These are phyloP conservation scores for Bombardia bombarda DNA, from an alignment of 495 filamentous ascomycete species.

Conservation along the genomic window DNA sequence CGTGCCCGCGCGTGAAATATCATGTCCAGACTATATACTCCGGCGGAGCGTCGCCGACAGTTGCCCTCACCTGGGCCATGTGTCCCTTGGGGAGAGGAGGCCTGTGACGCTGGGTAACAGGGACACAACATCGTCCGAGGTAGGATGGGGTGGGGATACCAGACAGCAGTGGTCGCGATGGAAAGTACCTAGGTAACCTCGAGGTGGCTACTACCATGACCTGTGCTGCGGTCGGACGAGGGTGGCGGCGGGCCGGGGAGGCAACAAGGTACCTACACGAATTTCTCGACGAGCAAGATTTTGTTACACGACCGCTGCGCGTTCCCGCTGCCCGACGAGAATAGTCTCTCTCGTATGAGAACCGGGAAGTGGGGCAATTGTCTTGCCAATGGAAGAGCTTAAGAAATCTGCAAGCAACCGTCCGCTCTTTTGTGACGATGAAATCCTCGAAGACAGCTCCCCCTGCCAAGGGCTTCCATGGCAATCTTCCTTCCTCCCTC, in stretches of 20 bases:
- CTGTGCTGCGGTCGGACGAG: slow-evolving; percentile 2
- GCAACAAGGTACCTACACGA: not conserved
- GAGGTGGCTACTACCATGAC: not conserved
- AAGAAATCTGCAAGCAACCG: slow-evolving; percentile 14
- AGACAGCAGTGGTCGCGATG: slow-evolving; percentile 2
- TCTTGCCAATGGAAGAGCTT: slow-evolving; percentile 13
- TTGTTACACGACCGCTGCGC: slow-evolving; percentile 20
- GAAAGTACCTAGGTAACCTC: not conserved
- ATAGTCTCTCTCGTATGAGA: slow-evolving; percentile 27
- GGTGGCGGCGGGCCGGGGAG: not conserved
- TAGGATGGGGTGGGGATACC: slow-evolving; percentile 8
- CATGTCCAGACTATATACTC: slow-evolving; percentile 18
- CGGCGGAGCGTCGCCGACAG: not conserved
- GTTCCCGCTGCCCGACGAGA: slow-evolving; percentile 26
- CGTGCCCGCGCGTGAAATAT: slow-evolving; percentile 15
- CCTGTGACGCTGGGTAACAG: slow-evolving; percentile 10
- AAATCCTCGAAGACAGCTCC: not conserved
- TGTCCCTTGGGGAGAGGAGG: not conserved
- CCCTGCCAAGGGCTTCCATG: too few species aligned
- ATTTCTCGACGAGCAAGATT: slow-evolving; percentile 3
- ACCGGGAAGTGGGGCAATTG: slow-evolving; percentile 7
- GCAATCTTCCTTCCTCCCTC: not conserved
- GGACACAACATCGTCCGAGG: slow-evolving; percentile 14
- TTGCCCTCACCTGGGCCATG: not conserved
- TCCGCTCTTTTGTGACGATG: not conserved